Percentiles rank a stretch among this genome's conserved stretches.
Conservation (phyloP, 768 basidiomycete genomes). For the Amanita rimosa region DNA sequence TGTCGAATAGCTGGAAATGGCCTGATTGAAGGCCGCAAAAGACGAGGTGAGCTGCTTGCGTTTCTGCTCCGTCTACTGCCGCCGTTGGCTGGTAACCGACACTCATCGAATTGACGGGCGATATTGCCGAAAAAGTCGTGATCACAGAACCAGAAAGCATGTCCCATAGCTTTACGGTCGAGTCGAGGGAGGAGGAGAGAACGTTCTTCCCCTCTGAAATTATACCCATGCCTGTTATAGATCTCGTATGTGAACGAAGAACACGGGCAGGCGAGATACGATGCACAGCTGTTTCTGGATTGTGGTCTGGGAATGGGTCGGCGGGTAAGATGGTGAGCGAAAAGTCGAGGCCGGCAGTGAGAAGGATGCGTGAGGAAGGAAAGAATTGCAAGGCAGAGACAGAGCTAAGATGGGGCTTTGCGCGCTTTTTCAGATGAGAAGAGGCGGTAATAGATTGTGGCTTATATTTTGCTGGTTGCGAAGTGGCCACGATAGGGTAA, state of each 20-base stretch:
- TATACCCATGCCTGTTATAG: slow-evolving; percentile 54
- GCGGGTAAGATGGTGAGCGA: slow-evolving; percentile 56
- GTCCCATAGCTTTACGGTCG: slow-evolving; percentile 64
- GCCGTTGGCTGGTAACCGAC: slow-evolving; percentile 16
- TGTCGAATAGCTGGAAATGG: slow-evolving; percentile 43
- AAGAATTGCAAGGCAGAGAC: slow-evolving; percentile 53
- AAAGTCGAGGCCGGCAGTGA: slow-evolving; percentile 63
- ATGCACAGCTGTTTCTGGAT: slow-evolving; percentile 14
- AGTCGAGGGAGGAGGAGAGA: slow-evolving; percentile 57
- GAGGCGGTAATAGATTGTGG: slow-evolving; percentile 15
- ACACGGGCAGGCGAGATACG: slow-evolving; percentile 40
- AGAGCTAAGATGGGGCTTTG: slow-evolving; percentile 38
- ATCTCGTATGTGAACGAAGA: slow-evolving; percentile 53
- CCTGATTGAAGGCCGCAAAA: slow-evolving; percentile 48
- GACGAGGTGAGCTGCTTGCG: slow-evolving; percentile 23
- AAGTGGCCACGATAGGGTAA: slow-evolving; percentile 24
- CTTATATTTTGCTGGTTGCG: slow-evolving; percentile 10
- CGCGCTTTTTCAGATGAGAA: slow-evolving; percentile 19
- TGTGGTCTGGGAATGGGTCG: slow-evolving; percentile 22
- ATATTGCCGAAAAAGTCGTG: slow-evolving; percentile 27
- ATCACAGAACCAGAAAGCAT: slow-evolving; percentile 42
- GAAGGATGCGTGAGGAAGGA: slow-evolving; percentile 60
- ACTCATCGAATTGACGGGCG: slow-evolving; percentile 33
- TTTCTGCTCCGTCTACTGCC: no score
- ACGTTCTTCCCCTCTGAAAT: slow-evolving; percentile 53